Evolutionary conservation across 108 stramenopile genomes (phyloP).

Genomic region (Skeletonema costatum): DNA sequence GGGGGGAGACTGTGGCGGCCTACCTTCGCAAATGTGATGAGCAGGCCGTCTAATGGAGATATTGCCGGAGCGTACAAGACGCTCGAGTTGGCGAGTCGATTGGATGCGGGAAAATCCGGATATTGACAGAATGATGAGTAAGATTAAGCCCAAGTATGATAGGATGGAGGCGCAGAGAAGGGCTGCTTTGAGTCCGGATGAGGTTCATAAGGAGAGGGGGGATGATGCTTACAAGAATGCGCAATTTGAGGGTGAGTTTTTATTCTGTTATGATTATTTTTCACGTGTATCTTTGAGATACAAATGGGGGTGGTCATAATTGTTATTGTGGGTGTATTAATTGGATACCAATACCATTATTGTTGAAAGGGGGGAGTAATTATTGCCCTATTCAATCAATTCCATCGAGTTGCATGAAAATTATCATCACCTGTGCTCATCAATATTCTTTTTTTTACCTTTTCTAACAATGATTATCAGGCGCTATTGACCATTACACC

Average conservation of each 20-base stretch:
- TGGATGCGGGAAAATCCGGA: slow-evolving; percentile 95
- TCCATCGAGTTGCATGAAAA: background rate
- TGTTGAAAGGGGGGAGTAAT: background rate
- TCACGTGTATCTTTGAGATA: background rate
- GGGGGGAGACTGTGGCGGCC: slow-evolving; percentile 87
- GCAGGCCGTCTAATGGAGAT: slow-evolving; percentile 88
- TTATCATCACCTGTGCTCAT: background rate
- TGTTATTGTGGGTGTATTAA: background rate
- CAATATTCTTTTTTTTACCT: background rate
- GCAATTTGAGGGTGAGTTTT: slow-evolving; percentile 41
- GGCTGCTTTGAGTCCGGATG: slow-evolving; percentile 75
- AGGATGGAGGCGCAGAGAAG: slow-evolving; percentile 86
- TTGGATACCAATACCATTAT: background rate
- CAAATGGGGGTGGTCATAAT: background rate
- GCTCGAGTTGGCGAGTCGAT: slow-evolving; percentile 86
- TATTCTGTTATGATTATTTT: background rate
- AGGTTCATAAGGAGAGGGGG: slow-evolving; percentile 94
- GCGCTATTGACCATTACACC: slow-evolving; percentile 92
- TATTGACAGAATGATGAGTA: slow-evolving; percentile 82
- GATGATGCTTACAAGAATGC: slow-evolving; percentile 91
- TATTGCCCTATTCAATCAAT: background rate
- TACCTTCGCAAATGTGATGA: slow-evolving; percentile 87
- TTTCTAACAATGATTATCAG: slow-evolving; percentile 59
- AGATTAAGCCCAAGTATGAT: slow-evolving; percentile 93
- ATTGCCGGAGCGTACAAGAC: slow-evolving; percentile 89